A percentile compares a stretch with the other conserved stretches of the same genome.
Conservation (phyloP, 257 asterid species). For the Nicotiana tomentosiformis region DNA sequence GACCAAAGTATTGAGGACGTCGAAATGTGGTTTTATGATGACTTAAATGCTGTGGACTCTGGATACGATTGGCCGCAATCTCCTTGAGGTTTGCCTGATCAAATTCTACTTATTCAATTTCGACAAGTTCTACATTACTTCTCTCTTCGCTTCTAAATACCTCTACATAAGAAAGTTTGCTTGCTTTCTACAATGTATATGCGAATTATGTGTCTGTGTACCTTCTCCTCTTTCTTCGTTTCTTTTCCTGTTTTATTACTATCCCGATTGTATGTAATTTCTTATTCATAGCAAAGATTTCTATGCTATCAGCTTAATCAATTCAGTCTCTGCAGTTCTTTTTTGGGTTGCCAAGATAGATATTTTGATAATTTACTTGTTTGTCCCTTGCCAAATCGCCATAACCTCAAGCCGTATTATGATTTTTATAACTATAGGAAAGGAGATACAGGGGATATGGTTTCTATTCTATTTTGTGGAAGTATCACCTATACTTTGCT, state of each 20-base stretch:
- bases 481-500: neutral
- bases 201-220: neutral
- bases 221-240: neutral
- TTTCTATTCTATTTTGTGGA: neutral
- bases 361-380: neutral
- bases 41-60: slow-evolving; percentile 44
- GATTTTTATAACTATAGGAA: too few relatives aligned
- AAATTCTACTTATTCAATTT: neutral
- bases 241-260: neutral
- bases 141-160: neutral
- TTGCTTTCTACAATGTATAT: neutral
- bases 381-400: neutral
- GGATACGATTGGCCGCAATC: slow-evolving; percentile 80
- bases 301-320: neutral
- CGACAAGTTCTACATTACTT: neutral
- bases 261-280: neutral
- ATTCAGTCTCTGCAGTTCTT: neutral
- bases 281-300: neutral
- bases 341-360: neutral
- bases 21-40: slow-evolving; percentile 74
- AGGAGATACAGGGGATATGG: neutral
- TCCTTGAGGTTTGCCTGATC: slow-evolving; percentile 34
- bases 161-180: neutral
- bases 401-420: neutral
- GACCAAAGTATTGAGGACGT: slow-evolving; percentile 46